Base-by-base conservation (phyloP, 176 grass and related monocot genomes). In the Panicum miliaceum region DNA sequence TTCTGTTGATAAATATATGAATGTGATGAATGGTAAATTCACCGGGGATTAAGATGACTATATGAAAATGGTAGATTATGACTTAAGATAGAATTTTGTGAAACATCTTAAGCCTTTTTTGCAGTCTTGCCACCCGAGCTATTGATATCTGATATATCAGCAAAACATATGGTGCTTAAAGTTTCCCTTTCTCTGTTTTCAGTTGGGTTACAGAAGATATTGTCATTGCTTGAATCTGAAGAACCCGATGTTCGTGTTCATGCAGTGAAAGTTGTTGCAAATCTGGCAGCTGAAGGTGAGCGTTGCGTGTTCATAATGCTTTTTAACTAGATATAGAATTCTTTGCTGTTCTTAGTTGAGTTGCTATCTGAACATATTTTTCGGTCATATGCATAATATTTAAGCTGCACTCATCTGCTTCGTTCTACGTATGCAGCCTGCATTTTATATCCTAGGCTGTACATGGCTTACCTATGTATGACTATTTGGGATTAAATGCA, bases 181-280 rank as follows among this genome's bases (percentile, higher is more conserved):
- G 47, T 76, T 77, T 78, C 45, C 29, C 86, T 54, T 64, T 58
- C 61, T 64, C 42, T 63, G 76, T 85, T 87, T 89, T 83, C 88
- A 99, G 97, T 99, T 78, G 97, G 97, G 74, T 85, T 99, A 60
- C 88, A 96, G 71, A 99, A 99, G 87, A 99, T 99, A 96, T 81
- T 99, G 69, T 99, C 97, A 34, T 88, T 99, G 71, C 93, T 99
- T 85, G 97, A 96, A 89, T 96, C 97, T 9, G 97, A 99, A 68
- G 97, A 99, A 65, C 89, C 90, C 65, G 97, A 99, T 91, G 93
- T 99, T 71, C 97, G 93, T 68, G 86, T 99, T 89, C 97, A 99
- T 84, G 97, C 97, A 13, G 97, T 99, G 34, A 99, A 99, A 91
- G 97, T 99, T 81, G 97, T 99, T 0, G 97, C 97, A 38, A 99